A percentile compares a stretch with the other conserved stretches of the same genome.
phyloP scores from a whole-genome alignment of 768 basidiomycete species.

The Nevesoporus exiguus region DNA sequence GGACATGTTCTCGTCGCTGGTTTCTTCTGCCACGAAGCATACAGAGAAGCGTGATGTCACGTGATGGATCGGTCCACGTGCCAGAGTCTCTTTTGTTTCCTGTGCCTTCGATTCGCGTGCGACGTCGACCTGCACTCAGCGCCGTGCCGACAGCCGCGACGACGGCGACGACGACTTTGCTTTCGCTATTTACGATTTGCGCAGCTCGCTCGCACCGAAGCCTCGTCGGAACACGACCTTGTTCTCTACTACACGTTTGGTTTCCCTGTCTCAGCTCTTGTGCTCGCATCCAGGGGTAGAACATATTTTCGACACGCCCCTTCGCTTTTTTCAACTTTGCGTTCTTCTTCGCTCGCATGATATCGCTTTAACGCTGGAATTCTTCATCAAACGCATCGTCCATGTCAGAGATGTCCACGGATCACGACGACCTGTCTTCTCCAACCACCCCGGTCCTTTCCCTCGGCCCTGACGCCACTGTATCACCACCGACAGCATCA shows the following conservation, averaged over 20 bases:
- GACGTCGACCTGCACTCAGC: slow-evolving; percentile 10
- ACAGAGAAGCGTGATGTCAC: not conserved
- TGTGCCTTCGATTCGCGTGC: slow-evolving; percentile 19
- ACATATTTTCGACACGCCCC: slow-evolving; percentile 9
- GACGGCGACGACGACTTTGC: not conserved
- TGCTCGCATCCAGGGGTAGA: slow-evolving; percentile 1
- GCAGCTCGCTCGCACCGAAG: not conserved
- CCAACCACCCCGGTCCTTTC: slow-evolving; percentile 13
- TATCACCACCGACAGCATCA: slow-evolving; percentile 22
- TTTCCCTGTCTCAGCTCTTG: slow-evolving; percentile 8
- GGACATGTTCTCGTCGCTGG: slow-evolving; percentile 42
- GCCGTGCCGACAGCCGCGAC: slow-evolving; percentile 11
- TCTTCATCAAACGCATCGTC: slow-evolving; percentile 7
- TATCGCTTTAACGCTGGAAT: slow-evolving; percentile 13
- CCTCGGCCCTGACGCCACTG: slow-evolving; percentile 20
- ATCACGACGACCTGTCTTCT: slow-evolving; percentile 21
- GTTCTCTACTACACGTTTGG: not conserved
- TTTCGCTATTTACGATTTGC: not conserved
- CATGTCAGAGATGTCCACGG: slow-evolving; percentile 25
- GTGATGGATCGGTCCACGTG: not conserved
- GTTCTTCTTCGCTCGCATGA: slow-evolving; percentile 16
- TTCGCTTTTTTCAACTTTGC: not conserved
- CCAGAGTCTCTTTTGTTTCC: slow-evolving; percentile 16
- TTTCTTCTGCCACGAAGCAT: not conserved
- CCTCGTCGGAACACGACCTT: slow-evolving; percentile 1